Conservation (phyloP, 495 filamentous ascomycete species). For the Oidiodendron maius region DNA sequence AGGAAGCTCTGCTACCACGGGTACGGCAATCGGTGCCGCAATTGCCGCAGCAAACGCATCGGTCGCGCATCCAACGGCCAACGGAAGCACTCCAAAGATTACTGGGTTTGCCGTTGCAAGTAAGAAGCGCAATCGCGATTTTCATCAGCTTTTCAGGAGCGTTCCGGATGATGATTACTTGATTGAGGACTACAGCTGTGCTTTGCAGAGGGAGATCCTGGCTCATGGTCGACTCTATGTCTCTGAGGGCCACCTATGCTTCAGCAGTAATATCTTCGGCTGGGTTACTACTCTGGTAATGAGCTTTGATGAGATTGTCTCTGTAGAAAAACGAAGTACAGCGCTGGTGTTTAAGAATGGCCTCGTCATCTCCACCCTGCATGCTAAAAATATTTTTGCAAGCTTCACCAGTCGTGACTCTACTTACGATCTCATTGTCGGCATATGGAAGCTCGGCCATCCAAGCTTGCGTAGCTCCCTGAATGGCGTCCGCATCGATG, state of each 20-base stretch:
- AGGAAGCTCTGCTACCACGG: constrained; percentile 71
- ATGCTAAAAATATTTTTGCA: constrained; percentile 92
- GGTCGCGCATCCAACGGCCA: constrained; percentile 54
- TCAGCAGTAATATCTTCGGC: constrained; percentile 97
- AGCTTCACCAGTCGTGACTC: constrained; percentile 92
- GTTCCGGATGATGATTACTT: constrained; percentile 97
- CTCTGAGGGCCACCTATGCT: constrained; percentile 95
- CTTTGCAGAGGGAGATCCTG: constrained; percentile 91
- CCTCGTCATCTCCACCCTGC: constrained; percentile 91
- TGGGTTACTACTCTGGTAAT: constrained; percentile 98
- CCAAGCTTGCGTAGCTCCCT: constrained; percentile 81
- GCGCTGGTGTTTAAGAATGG: constrained; percentile 96
- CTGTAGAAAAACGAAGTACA: constrained; percentile 93
- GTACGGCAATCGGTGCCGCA: constrained; percentile 61
- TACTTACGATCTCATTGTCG: constrained; percentile 93
- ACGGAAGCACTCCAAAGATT: constrained; percentile 54
- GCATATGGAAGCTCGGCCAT: constrained; percentile 96
- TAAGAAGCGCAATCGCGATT: constrained; percentile 93
- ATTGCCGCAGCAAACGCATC: constrained; percentile 59
- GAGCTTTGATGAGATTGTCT: constrained; percentile 95
- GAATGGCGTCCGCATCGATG: constrained; percentile 77
- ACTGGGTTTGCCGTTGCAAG: constrained; percentile 96
- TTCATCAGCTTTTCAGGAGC: constrained; percentile 87
- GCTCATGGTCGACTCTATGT: constrained; percentile 92
- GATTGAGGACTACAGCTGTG: constrained; percentile 98